Conservation (phyloP, 768 basidiomycete genomes). For the Psilocybe subaeruginosa region DNA sequence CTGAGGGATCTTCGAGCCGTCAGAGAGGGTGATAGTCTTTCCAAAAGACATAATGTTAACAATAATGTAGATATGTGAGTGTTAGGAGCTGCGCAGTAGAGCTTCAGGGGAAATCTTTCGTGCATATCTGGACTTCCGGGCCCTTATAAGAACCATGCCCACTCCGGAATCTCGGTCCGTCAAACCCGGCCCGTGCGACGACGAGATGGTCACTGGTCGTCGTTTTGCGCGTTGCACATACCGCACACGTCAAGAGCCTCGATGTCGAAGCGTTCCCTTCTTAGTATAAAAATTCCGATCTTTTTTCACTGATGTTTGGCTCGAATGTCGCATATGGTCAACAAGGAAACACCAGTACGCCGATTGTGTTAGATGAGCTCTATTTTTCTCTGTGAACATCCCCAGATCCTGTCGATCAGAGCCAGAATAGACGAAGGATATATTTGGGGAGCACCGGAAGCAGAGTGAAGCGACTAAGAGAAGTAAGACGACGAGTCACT, state of each 20-base stretch:
- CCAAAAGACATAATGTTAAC: constrained; percentile 38
- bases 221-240: background rate
- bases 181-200: background rate
- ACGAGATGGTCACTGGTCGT: background rate
- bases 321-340: background rate
- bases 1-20: constrained; percentile 63
- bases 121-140: background rate
- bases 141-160: constrained; percentile 1
- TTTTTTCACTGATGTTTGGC: background rate
- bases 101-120: background rate
- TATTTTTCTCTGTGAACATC: background rate
- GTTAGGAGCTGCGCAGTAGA: background rate
- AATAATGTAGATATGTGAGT: constrained; percentile 6
- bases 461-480: background rate
- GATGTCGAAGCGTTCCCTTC: background rate
- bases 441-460: background rate
- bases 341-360: background rate
- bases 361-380: background rate
- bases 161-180: background rate
- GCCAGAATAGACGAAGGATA: background rate
- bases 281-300: background rate
- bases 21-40: constrained; percentile 43
- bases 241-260: background rate
- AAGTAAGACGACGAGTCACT: background rate
- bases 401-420: background rate